Conservation (phyloP, 108 stramenopile species). For the Nitzschia sp. region DNA sequence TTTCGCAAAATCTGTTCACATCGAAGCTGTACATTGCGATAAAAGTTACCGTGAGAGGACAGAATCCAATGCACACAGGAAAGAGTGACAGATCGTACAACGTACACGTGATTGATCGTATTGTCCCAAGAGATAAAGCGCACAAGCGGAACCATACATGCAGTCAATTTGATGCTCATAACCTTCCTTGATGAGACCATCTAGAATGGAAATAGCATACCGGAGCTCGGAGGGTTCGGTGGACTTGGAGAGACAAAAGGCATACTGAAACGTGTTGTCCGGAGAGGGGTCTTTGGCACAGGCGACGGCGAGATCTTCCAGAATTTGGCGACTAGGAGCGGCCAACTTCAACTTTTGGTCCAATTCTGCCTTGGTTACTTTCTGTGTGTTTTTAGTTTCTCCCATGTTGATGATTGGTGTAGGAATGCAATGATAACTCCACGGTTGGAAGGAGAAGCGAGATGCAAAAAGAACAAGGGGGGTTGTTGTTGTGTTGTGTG, state of each 20-base stretch:
- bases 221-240: constrained; percentile 54
- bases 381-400: constrained; percentile 63
- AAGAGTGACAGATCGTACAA: constrained; percentile 8
- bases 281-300: constrained; percentile 63
- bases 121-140: constrained; percentile 73
- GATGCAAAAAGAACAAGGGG: too few relatives aligned
- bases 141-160: constrained; percentile 79
- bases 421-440: too few relatives aligned
- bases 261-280: constrained; percentile 83
- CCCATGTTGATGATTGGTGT: constrained; percentile 50
- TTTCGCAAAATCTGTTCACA: constrained; percentile 77
- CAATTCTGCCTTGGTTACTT: constrained; percentile 48
- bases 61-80: background rate
- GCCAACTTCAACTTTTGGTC: constrained; percentile 71
- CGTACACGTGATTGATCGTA: constrained; percentile 62
- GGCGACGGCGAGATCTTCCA: constrained; percentile 74
- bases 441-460: too few relatives aligned
- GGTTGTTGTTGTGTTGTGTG: too few relatives aligned
- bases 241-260: constrained; percentile 77
- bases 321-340: constrained; percentile 55
- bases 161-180: constrained; percentile 84
- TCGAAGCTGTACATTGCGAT: constrained; percentile 27
- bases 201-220: constrained; percentile 72
- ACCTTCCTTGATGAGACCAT: constrained; percentile 74
- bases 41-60: background rate